A percentile compares a stretch with the other conserved stretches of the same genome.
These are phyloP conservation scores for Sclerotinia glacialis DNA, from an alignment of 2,329 filamentous ascomycete genomes.

Conservation along the genomic window DNA sequence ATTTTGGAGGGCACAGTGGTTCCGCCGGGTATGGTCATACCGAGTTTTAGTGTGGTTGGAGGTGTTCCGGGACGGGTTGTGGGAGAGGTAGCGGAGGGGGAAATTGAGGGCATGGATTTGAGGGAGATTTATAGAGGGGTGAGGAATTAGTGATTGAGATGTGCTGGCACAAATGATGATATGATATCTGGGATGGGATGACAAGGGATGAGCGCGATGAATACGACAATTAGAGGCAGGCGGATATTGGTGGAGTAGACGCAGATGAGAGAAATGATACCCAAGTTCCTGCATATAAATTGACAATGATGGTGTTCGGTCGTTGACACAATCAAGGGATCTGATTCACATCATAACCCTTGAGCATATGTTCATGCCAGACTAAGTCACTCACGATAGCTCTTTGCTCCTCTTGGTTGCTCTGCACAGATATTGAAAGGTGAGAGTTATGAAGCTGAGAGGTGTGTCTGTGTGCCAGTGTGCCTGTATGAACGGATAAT, in stretches of 20 bases:
- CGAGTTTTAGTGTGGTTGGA: constrained; percentile 88
- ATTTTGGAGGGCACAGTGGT: constrained; percentile 83
- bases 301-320: background rate
- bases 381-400: background rate
- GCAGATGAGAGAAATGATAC: constrained; percentile 13
- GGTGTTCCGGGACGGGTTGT: constrained; percentile 76
- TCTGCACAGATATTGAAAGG: background rate
- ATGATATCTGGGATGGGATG: background rate
- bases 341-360: background rate
- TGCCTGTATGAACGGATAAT: background rate
- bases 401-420: background rate
- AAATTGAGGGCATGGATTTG: constrained; percentile 61
- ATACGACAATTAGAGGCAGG: background rate
- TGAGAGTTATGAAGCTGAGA: too few relatives aligned
- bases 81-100: constrained; percentile 75
- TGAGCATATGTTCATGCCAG: background rate
- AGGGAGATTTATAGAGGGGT: constrained; percentile 63
- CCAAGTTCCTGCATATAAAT: background rate
- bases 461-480: background rate
- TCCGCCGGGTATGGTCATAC: constrained; percentile 84
- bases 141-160: constrained; percentile 46
- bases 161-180: background rate
- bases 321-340: too few relatives aligned
- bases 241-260: background rate
- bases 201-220: background rate